Percentiles rank a stretch among this genome's conserved stretches.
Evolutionary conservation across 805 yeast species (phyloP).

Genomic region (Barnettozyma pratensis): DNA sequence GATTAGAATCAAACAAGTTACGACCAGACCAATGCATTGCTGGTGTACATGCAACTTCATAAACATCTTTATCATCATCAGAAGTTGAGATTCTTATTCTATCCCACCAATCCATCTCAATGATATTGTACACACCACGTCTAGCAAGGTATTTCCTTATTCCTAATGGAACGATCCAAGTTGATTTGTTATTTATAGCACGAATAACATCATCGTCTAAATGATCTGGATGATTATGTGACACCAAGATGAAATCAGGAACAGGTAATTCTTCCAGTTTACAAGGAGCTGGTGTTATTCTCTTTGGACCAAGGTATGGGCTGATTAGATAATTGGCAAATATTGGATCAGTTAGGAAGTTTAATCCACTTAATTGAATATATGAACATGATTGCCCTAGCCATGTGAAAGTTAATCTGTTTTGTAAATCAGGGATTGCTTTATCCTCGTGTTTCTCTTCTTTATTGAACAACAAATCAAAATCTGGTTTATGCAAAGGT

Average conservation of each 20-base stretch:
- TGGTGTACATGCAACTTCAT: conserved; percentile 84
- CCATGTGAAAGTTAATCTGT: conserved; percentile 76
- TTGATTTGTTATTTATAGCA: conserved; percentile 49
- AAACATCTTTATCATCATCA: conserved; percentile 38
- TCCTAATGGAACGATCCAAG: conserved; percentile 90
- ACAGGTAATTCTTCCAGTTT: conserved; percentile 53
- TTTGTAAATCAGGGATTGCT: conserved; percentile 31
- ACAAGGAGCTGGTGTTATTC: conserved; percentile 79
- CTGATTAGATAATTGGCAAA: conserved; percentile 61
- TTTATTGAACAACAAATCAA: conserved; percentile 19
- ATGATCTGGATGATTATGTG: conserved; percentile 96
- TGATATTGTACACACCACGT: conserved; percentile 53
- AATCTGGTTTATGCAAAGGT: conserved; percentile 52
- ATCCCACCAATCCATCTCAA: conserved; percentile 96
- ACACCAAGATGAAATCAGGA: conserved; percentile 71
- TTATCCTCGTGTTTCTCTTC: conserved; percentile 9
- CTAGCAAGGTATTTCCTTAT: conserved; percentile 53
- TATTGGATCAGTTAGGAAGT: conserved; percentile 81
- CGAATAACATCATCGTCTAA: conserved; percentile 59
- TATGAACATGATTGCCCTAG: conserved; percentile 86
- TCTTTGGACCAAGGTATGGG: conserved; percentile 69
- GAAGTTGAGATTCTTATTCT: conserved; percentile 32
- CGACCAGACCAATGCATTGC: conserved; percentile 98
- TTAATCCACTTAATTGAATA: conserved; percentile 65
- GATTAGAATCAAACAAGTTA: conserved; percentile 71